Evolutionary conservation across 768 basidiomycete species (phyloP).

Genomic region (Tubosaeta brunneosetosa): DNA sequence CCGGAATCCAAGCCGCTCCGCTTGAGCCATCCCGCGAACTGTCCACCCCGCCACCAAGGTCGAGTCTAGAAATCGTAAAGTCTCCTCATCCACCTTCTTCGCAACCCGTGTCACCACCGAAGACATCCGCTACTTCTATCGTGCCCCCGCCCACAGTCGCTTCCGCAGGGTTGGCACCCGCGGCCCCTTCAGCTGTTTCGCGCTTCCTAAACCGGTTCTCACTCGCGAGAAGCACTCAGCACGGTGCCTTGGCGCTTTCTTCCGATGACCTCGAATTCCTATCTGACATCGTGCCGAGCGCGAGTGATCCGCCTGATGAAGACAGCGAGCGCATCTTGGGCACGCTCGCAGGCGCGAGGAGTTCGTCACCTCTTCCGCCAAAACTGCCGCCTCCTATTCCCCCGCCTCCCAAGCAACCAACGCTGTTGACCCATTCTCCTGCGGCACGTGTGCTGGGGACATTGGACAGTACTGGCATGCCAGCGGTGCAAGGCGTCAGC

Average conservation of each 20-base stretch:
- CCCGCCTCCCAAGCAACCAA: constrained; percentile 31
- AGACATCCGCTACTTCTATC: constrained; percentile 7
- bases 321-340: constrained; percentile 32
- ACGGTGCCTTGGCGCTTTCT: constrained; percentile 65
- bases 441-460: constrained; percentile 1
- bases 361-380: constrained; percentile 37
- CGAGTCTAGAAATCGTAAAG: constrained; percentile 29
- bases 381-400: constrained; percentile 46
- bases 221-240: constrained; percentile 38
- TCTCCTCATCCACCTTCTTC: constrained; percentile 7
- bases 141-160: constrained; percentile 7
- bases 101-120: constrained; percentile 17
- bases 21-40: constrained; percentile 17
- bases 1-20: constrained; percentile 19
- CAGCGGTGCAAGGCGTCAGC: constrained; percentile 1
- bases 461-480: neutral
- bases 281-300: constrained; percentile 59
- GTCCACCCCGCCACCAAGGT: constrained; percentile 23
- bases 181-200: constrained; percentile 67
- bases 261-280: constrained; percentile 81
- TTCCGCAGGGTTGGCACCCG: neutral
- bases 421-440: constrained; percentile 11
- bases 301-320: constrained; percentile 37
- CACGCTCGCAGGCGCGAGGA: constrained; percentile 39
- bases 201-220: constrained; percentile 79